Evolutionary conservation across 2,329 filamentous ascomycete genomes (phyloP), one percentile per base, ranked within the genome.

Genomic region (Colletotrichum trifolii): DNA sequence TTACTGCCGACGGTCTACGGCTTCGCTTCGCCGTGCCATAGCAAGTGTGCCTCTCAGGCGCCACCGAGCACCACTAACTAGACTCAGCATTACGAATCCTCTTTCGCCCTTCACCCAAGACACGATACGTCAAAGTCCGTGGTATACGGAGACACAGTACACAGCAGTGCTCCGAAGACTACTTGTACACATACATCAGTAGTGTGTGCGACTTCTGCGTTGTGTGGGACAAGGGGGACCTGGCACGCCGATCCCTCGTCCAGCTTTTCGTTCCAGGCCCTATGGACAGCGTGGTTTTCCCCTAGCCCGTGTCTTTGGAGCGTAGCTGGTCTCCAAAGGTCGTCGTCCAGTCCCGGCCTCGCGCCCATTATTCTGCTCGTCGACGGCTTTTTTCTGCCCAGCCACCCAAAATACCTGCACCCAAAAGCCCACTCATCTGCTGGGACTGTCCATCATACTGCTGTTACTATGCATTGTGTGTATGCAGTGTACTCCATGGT

Each of bases 201-300:
- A 25, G 25, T 25, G 25, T 4, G 25, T 25, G 25, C 25, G 25
- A 25, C 25, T 25, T 25, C 25, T 48, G 42, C 55, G 36, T 58
- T 34, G 13, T 11, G 33, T 2, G 52, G 46, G 62, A 46, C 62
- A 64, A 54, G 61, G 61, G 25, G 56, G 54, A 52, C 61, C 56
- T 34, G 39, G 61, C 40, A 53, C 52, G 58, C 58, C 58, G 52
- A 62, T 65, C 62, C 57, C 49, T 54, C 61, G 9, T 48, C 49
- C 61, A 55, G 56, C 45, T 60, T 25, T 25, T 55, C 57, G 62
- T 56, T 56, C 62, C 52, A 65, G 57, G 62, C 62, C 52, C 58
- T 42, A 25, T 25, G 25, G 25, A 25, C 25, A 4, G 25, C 25
- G 45, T 15, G 34, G 25, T 60, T 17, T 43, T 49, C 46, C 62